phyloP scores from a whole-genome alignment of 2,329 filamentous ascomycete species.

The Proliferodiscus dingleyae region DNA sequence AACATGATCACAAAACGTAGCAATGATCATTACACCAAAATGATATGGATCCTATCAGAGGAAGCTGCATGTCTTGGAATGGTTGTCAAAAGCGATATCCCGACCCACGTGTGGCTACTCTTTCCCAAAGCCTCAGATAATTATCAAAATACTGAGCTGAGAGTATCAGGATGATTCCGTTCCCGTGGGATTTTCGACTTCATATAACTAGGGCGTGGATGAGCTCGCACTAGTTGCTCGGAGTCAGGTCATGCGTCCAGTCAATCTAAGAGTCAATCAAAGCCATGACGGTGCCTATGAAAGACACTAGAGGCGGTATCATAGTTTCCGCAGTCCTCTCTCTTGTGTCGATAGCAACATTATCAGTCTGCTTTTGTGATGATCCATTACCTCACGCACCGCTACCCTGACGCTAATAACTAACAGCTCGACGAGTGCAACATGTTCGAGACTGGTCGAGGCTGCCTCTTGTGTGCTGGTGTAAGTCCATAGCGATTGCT shows the following conservation, averaged over 20 bases:
- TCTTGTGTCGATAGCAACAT: conserved; percentile 17
- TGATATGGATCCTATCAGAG: too few species aligned
- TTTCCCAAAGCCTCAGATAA: neutral
- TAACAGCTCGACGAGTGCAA: conserved; percentile 23
- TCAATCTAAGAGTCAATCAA: neutral
- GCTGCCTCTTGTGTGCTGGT: conserved; percentile 26
- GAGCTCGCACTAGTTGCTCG: too few species aligned
- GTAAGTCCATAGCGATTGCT: conserved; percentile 13
- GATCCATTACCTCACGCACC: neutral
- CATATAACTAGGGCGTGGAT: too few species aligned
- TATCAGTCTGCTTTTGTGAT: conserved; percentile 26
- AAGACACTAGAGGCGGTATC: conserved; percentile 16
- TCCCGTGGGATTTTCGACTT: too few species aligned
- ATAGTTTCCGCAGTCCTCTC: conserved; percentile 19
- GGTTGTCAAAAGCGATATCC: too few species aligned
- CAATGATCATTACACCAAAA: too few species aligned
- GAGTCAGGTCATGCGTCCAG: too few species aligned
- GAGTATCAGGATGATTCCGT: neutral
- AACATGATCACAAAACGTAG: too few species aligned
- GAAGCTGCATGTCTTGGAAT: too few species aligned
- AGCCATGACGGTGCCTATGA: conserved; percentile 1
- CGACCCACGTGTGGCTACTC: too few species aligned
- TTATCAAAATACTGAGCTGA: neutral
- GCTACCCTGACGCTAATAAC: neutral
- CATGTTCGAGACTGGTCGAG: conserved; percentile 23